Base-by-base conservation (phyloP, 345 rosid species). In the Sisymbrium irio region DNA sequence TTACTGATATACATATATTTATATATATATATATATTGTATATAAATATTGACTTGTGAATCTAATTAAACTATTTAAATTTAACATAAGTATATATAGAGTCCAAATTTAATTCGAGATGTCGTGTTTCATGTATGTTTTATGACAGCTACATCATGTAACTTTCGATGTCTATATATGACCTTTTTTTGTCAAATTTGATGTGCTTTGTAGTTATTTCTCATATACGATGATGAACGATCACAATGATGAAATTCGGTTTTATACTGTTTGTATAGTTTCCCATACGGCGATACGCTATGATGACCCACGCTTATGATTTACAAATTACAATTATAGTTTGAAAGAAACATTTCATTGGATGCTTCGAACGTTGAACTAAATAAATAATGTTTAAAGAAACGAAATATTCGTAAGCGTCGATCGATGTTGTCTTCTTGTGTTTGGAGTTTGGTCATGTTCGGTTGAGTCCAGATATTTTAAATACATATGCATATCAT, bases 381-480 rank as follows among this genome's bases (percentile, higher is more conserved):
- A 44, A 63, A n/a, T 39, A 51, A 18, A 72, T 45, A 45, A 7
- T 20, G 27, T 37, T 37, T 53, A 53, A 64, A 53, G 37, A 22
- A 69, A 22, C 47, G 40, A 60, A 64, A 49, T 55, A 49, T 58
- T 66, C 27, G 58, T 33, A 45, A 66, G 60, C 47, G 17, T 72
- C 63, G 30, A 64, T 54, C 71, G 20, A 65, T 42, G 19, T 22
- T 75, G 74, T 75, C 73, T 59, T 60, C 42, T 67, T 57, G 18
- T 47, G 72, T 66, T 47, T 58, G 67, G 18, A 37, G 72, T 66
- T 47, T 58, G 67, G 53, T 20, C 44, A 57, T 66, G 60, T 65
- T 74, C 40, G 41, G 59, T 46, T 57, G 72, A 57, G 59, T 47
- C 17, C 67, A 74, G 67, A 57, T 66, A 58, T 57, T 64, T 64